These are phyloP conservation scores for Rhodomyrtus psidioides DNA, from an alignment of 441 rosid species.

Conservation along the genomic window DNA sequence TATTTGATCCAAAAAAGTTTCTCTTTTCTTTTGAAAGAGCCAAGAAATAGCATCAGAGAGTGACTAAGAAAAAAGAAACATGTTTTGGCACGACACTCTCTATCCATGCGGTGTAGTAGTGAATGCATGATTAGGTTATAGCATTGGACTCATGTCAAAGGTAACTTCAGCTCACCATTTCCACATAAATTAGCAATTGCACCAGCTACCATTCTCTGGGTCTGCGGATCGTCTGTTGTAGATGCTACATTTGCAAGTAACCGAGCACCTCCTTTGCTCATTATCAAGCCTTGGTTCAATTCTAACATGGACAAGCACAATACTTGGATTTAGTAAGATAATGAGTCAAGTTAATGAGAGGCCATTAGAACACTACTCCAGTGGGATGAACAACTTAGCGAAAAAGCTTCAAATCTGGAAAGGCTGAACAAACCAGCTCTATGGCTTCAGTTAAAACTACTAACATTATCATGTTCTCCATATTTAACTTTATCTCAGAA, in stretches of 20 bases:
- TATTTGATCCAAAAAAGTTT: not conserved
- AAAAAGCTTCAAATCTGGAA: not conserved
- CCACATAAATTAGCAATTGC: conserved; percentile 90
- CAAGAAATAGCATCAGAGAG: not conserved
- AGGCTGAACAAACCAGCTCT: not conserved
- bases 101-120: not conserved
- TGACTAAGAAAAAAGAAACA: not conserved
- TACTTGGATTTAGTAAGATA: not conserved
- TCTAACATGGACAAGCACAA: conserved; percentile 26
- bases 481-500: not conserved
- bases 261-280: conserved; percentile 84
- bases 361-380: not conserved
- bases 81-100: not conserved
- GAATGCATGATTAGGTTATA: not conserved
- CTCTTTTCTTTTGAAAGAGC: not conserved
- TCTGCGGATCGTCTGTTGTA: conserved; percentile 74
- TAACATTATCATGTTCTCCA: not conserved
- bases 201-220: conserved; percentile 94
- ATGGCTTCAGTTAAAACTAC: not conserved
- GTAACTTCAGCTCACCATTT: conserved; percentile 49
- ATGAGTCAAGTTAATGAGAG: not conserved
- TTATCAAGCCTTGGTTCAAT: conserved; percentile 73
- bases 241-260: conserved; percentile 65
- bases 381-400: not conserved
- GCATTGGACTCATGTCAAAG: not conserved